Evolutionary conservation across 176 grass and related monocot species (phyloP).

Genomic region (Zoysia pacifica): DNA sequence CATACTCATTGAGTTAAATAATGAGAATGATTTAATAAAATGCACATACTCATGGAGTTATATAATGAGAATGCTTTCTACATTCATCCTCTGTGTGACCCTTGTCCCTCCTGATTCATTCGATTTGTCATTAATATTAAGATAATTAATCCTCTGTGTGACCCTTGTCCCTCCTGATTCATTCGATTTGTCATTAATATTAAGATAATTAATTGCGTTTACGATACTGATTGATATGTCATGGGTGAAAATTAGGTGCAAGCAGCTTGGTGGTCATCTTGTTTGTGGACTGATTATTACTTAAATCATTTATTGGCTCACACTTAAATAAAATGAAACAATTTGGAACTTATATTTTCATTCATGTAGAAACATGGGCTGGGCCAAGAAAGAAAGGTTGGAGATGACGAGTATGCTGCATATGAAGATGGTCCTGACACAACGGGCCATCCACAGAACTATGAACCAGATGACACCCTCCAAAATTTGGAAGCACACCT

Average conservation of each 20-base stretch:
- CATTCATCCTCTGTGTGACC: neutral
- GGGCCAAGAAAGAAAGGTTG: conserved; percentile 47
- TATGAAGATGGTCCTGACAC: conserved; percentile 51
- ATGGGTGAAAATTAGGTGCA: neutral
- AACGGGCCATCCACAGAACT: conserved; percentile 31
- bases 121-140: neutral
- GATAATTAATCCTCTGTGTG: neutral
- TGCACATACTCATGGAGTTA: neutral
- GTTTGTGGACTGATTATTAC: neutral
- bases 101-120: neutral
- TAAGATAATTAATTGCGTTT: neutral
- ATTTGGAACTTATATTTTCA: neutral
- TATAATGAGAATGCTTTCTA: neutral
- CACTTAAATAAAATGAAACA: neutral
- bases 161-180: neutral
- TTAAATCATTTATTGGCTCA: neutral
- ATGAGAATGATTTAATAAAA: too few species aligned
- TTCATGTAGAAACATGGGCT: conserved; percentile 44
- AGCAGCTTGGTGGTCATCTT: neutral
- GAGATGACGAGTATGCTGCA: conserved; percentile 40
- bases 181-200: neutral
- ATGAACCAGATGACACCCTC: conserved; percentile 25
- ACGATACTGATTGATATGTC: neutral
- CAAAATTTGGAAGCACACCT: conserved; percentile 23
- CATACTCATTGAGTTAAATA: neutral